Conservation (phyloP, 2,329 filamentous ascomycete species). For the Davidsoniella virescens region DNA sequence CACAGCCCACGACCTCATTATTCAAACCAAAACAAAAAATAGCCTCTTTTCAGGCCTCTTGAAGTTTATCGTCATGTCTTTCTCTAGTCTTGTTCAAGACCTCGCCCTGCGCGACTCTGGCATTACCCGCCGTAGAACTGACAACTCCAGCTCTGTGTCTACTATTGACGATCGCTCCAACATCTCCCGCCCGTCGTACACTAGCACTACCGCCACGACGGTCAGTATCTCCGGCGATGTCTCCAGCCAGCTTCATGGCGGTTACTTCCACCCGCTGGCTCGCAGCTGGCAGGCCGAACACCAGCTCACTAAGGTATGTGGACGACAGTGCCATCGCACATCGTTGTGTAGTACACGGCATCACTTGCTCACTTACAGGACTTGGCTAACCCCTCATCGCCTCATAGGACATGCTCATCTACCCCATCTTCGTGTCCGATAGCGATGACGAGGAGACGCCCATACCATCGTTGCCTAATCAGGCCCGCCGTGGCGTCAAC, state of each 20-base stretch:
- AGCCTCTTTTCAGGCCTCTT: neutral
- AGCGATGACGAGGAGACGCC: conserved; percentile 79
- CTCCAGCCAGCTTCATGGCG: conserved; percentile 67
- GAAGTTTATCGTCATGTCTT: conserved; percentile 36
- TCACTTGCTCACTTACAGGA: neutral
- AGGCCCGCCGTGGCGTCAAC: conserved; percentile 77
- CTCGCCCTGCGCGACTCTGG: conserved; percentile 41
- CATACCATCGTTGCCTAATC: conserved; percentile 81
- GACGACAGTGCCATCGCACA: neutral
- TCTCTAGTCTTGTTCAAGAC: conserved; percentile 51
- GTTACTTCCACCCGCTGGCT: conserved; percentile 65
- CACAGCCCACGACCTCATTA: neutral
- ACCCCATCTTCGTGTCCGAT: conserved; percentile 92
- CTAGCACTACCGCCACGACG: conserved; percentile 50
- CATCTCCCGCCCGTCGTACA: conserved; percentile 43
- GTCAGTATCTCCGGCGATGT: conserved; percentile 61
- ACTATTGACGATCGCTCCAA: conserved; percentile 47
- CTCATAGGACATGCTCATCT: conserved; percentile 86
- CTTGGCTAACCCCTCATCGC: neutral
- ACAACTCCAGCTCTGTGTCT: conserved; percentile 31
- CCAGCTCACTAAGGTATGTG: conserved; percentile 63
- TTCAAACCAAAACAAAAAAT: no score
- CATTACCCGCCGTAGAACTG: conserved; percentile 27
- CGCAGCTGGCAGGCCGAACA: conserved; percentile 71
- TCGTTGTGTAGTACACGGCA: neutral